Percentiles rank a stretch among this genome's conserved stretches.
Evolutionary conservation across 352 stramenopile genomes (phyloP).

Genomic region (Halophytophthora polymorphica): DNA sequence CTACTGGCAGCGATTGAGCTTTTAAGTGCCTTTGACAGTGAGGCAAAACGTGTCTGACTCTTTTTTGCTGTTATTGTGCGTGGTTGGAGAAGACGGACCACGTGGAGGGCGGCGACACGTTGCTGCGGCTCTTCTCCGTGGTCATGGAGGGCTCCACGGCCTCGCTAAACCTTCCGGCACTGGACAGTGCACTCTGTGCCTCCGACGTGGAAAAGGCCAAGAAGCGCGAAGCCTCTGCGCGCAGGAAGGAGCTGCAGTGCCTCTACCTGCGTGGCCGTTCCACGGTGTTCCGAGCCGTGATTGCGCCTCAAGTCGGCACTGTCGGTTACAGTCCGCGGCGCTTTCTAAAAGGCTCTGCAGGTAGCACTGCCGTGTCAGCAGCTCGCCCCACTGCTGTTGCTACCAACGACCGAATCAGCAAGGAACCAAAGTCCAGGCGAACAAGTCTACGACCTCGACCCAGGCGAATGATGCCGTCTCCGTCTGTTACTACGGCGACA

Average conservation of each 20-base stretch:
- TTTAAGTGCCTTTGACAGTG: too few species aligned
- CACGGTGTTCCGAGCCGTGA: conserved; percentile 43
- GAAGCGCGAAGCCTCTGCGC: conserved; percentile 33
- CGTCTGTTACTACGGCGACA: too few species aligned
- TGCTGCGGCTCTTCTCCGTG: conserved; percentile 46
- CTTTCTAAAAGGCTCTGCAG: conserved; percentile 11
- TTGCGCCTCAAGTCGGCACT: conserved; percentile 41
- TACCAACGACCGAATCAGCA: conserved; percentile 10
- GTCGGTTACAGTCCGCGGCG: conserved; percentile 40
- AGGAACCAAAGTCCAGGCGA: conserved; percentile 18
- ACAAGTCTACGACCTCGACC: conserved; percentile 14
- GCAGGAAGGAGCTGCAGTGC: conserved; percentile 51
- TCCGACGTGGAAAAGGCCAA: conserved; percentile 31
- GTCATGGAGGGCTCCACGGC: conserved; percentile 42
- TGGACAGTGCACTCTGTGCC: conserved; percentile 39
- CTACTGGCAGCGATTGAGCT: too few species aligned
- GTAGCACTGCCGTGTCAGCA: neutral
- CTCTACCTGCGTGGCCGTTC: conserved; percentile 48
- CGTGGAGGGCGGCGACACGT: conserved; percentile 40
- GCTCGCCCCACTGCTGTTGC: neutral
- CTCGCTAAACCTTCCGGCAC: conserved; percentile 36
- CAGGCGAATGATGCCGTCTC: too few species aligned
- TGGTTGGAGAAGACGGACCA: conserved; percentile 66
- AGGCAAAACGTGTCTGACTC: neutral
- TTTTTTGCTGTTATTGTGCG: neutral